phyloP scores from a whole-genome alignment of 257 asterid genomes.

The Solanum bulbocastanum region DNA sequence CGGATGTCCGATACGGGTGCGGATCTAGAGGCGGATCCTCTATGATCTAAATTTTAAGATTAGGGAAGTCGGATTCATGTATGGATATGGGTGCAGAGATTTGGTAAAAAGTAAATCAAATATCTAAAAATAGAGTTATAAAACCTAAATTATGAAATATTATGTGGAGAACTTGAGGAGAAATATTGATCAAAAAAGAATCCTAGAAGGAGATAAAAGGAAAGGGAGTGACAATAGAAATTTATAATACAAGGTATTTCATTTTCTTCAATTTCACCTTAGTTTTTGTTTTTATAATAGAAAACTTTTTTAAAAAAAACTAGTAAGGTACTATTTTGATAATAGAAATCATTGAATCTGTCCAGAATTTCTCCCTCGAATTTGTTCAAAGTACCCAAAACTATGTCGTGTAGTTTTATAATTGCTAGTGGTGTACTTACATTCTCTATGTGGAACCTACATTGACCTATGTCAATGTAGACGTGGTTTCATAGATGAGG shows the following conservation, averaged over 20 bases:
- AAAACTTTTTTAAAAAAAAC: not conserved
- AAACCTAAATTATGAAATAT: not conserved
- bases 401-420: too few species aligned
- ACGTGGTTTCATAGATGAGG: not conserved
- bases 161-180: not conserved
- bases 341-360: not conserved
- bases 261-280: not conserved
- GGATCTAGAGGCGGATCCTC: not conserved
- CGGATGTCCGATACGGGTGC: not conserved
- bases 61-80: not conserved
- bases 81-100: not conserved
- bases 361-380: not conserved
- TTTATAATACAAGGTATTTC: not conserved
- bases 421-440: not conserved
- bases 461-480: too few species aligned
- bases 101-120: not conserved
- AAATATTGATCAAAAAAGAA: not conserved
- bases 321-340: not conserved
- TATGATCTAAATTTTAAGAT: not conserved
- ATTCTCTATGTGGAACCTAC: too few species aligned
- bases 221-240: not conserved
- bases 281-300: not conserved
- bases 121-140: not conserved
- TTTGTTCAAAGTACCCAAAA: not conserved
- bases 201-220: not conserved